A percentile compares a stretch with the other conserved stretches of the same genome.
Evolutionary conservation across 2,329 filamentous ascomycete genomes (phyloP).

Genomic region (Eutypa lata): DNA sequence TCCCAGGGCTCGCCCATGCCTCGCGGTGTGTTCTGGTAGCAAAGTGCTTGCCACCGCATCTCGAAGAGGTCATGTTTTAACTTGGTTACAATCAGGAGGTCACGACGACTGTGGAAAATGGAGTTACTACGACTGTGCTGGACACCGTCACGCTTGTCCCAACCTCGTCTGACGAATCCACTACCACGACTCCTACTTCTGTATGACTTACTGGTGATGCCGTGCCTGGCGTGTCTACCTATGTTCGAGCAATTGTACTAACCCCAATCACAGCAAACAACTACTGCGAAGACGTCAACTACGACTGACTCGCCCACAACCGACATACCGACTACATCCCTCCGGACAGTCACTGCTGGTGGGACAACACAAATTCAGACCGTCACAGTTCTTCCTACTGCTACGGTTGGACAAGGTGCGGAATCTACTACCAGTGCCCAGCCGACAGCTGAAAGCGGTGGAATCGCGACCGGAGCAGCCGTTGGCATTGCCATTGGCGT

Average conservation of each 20-base stretch:
- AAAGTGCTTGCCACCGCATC: not conserved
- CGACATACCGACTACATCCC: slow-evolving; percentile 20
- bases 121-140: slow-evolving; percentile 31
- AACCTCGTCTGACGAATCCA: slow-evolving; percentile 18
- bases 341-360: slow-evolving; percentile 54
- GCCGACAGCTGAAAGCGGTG: slow-evolving; percentile 6
- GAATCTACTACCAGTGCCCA: slow-evolving; percentile 7
- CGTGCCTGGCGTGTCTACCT: slow-evolving; percentile 6
- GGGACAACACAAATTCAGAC: slow-evolving; percentile 47
- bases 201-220: slow-evolving; percentile 24
- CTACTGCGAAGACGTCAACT: slow-evolving; percentile 8
- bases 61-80: slow-evolving; percentile 23
- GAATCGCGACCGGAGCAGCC: slow-evolving; percentile 21
- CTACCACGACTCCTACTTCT: slow-evolving; percentile 12
- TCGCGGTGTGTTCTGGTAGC: not conserved
- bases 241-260: slow-evolving; percentile 2
- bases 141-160: slow-evolving; percentile 31
- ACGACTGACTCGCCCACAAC: slow-evolving; percentile 17
- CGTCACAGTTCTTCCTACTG: slow-evolving; percentile 50
- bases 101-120: slow-evolving; percentile 29
- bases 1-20: not conserved
- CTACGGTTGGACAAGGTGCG: slow-evolving; percentile 18
- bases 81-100: slow-evolving; percentile 25
- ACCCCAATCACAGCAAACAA: not conserved
- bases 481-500: slow-evolving; percentile 29